Evolutionary conservation across 805 yeast genomes (phyloP), one percentile per base, ranked within the genome.

Genomic region (Metschnikowia reukaufii): DNA sequence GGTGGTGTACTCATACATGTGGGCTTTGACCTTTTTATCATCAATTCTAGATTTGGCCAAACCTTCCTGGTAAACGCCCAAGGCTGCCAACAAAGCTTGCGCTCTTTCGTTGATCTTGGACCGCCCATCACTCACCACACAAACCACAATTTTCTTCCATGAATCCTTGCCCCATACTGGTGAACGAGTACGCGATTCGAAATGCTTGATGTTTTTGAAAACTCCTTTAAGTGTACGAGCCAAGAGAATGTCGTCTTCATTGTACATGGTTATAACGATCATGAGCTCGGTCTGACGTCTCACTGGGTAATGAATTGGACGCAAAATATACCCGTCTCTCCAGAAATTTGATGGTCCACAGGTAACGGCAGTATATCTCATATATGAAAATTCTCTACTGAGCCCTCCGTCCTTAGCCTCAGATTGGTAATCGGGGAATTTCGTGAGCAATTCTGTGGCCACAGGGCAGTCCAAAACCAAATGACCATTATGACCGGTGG

Each of bases 381-480:
- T 72, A 56, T 78, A 82, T 13, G 81, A 72, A 61, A 81, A 81
- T 60, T 81, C 86, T 58, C 77, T 59, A n/a, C 70, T 62, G 46
- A 72, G 63, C 1, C 75, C 76, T 4, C 73, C 74, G 48, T 69
- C 74, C 36, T 64, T 64, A 15, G 55, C 58, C 6, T 48, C 60
- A 2, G 65, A 55, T 19, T 60, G 56, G 47, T 68, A 72, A 50
- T 70, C 75, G 10, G 73, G 74, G 48, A 70, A 72, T 48, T 71
- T 72, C 15, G 69, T 39, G 36, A 86, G 67, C 42, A 89, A 73
- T 40, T 80, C 76, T 25, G 80, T 78, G n/a, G 95, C 83, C 1
- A 89, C 91, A 9, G 96, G 96, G 61, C 96, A 89, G 66, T 89
- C 96, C 49, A 89, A 76, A 29, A 89, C 88, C 61, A 89, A 77